These are phyloP conservation scores for Niebla homalea DNA, from an alignment of 495 filamentous ascomycete genomes.

Conservation along the genomic window DNA sequence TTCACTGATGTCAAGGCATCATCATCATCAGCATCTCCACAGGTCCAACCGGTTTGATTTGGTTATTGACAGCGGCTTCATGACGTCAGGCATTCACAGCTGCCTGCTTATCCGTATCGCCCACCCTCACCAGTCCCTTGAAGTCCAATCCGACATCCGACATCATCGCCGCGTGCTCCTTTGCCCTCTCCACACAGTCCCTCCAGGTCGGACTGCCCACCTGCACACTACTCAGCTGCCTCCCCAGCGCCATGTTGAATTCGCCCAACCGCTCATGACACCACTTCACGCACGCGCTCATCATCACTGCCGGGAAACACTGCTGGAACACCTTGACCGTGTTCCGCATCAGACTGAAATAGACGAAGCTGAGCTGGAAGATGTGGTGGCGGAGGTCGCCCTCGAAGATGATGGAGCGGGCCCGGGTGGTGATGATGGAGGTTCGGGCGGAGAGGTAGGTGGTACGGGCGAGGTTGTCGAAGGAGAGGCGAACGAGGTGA, in stretches of 20 bases:
- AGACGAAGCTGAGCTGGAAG: conserved; percentile 89
- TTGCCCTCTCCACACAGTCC: conserved; percentile 72
- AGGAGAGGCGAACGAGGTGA: conserved; percentile 77
- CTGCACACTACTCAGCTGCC: conserved; percentile 73
- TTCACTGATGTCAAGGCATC: too few relatives aligned
- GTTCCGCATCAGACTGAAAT: conserved; percentile 87
- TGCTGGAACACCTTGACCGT: conserved; percentile 77
- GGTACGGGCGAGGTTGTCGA: conserved; percentile 77
- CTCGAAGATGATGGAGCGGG: conserved; percentile 85
- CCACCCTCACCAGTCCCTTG: conserved; percentile 46
- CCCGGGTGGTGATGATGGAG: conserved; percentile 62
- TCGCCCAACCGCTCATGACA: conserved; percentile 82
- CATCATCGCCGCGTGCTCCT: conserved; percentile 65
- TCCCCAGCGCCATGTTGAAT: conserved; percentile 68
- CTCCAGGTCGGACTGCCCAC: conserved; percentile 56
- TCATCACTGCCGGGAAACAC: conserved; percentile 76
- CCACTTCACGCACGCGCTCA: conserved; percentile 90
- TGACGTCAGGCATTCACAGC: not conserved
- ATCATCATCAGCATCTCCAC: too few relatives aligned
- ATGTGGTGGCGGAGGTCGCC: conserved; percentile 85
- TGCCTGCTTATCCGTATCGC: conserved; percentile 10
- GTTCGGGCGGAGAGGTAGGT: conserved; percentile 69
- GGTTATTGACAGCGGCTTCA: too few relatives aligned
- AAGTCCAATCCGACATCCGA: conserved; percentile 86
- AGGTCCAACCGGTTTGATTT: too few relatives aligned